A percentile compares a stretch with the other conserved stretches of the same genome.
Conservation (phyloP, 495 filamentous ascomycete species). For the Podospora bellae-mahoneyi region DNA sequence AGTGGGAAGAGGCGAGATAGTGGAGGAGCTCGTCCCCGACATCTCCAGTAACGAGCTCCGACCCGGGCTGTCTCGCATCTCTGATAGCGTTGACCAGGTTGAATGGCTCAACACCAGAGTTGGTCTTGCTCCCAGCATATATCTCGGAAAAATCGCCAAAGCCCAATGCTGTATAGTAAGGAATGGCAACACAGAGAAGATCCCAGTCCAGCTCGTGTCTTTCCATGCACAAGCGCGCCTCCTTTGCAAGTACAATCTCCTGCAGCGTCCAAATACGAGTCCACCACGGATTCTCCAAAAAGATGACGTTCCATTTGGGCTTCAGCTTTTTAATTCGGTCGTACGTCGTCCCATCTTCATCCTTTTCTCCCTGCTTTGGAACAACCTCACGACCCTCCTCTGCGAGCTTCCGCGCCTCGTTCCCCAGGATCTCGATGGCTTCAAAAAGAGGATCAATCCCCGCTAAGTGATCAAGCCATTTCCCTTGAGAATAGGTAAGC, state of each 20-base stretch:
- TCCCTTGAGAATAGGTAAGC: neutral
- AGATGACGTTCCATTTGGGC: neutral
- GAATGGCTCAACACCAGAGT: neutral
- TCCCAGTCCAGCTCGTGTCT: slow-evolving; percentile 10
- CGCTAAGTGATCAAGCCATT: neutral
- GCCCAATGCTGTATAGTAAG: slow-evolving; percentile 6
- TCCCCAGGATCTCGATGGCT: neutral
- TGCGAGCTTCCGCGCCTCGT: neutral
- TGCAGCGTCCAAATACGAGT: slow-evolving; percentile 22
- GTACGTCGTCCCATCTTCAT: neutral
- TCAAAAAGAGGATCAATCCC: neutral
- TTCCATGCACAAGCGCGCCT: neutral
- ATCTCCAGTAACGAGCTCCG: neutral
- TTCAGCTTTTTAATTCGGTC: neutral
- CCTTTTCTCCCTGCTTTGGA: neutral
- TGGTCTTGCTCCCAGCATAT: neutral
- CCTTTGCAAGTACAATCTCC: slow-evolving; percentile 19
- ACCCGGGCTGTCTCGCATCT: neutral
- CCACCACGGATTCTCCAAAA: slow-evolving; percentile 18
- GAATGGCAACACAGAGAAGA: slow-evolving; percentile 4
- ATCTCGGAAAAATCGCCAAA: neutral
- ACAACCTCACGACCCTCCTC: neutral
- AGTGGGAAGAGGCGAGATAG: slow-evolving; percentile 5
- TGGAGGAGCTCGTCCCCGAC: slow-evolving; percentile 12
- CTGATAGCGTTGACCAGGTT: slow-evolving; percentile 4